Evolutionary conservation across 1,139 yeast species (phyloP), one percentile per base, ranked within the genome.

Genomic region (Kodamaea derodonti): DNA sequence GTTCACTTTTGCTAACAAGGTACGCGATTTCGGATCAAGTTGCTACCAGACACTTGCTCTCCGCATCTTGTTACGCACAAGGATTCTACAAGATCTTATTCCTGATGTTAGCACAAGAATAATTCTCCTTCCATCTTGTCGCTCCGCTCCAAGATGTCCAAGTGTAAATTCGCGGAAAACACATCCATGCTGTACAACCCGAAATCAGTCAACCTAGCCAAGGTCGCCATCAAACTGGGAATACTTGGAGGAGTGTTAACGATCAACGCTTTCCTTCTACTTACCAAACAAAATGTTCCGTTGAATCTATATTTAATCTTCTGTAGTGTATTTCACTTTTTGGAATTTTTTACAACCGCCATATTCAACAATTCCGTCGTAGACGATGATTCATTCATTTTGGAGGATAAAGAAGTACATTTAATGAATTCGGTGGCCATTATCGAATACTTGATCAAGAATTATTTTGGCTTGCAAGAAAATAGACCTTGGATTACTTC

Each of bases 301-400:
- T 29, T 52, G 18, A 41, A 46, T 33, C 14, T 75, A 2, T 88
- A 83, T 54, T 44, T 83, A 14, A 53, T 71, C 14, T 59, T 72
- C 4, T 56, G 85, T 14, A 58, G 81, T 2, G 16, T 70, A 0
- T 92, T 92, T 62, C 97, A 92, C 56, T 72, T 84, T 48, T 55
- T 87, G 22, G 98, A 92, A 58, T 92, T 82, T 56, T 73, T 74
- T 49, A 72, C 78, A 33, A 92, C 98, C 0, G 87, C 95, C 1
- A 58, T 66, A 31, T 87, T 69, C 61, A 90, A 90, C 52, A 70
- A 79, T 12, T 56, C 67, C 3, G 78, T 80, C 48, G 83, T 81
- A 4, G 80, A 79, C 31, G 72, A 73, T 35, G 87, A 84, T 47
- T 86, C 96, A 9, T 92, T 85, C 48, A 70, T 92, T 31, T 60